phyloP scores from a whole-genome alignment of 805 yeast genomes.

The Ogataea parapolymorpha region DNA sequence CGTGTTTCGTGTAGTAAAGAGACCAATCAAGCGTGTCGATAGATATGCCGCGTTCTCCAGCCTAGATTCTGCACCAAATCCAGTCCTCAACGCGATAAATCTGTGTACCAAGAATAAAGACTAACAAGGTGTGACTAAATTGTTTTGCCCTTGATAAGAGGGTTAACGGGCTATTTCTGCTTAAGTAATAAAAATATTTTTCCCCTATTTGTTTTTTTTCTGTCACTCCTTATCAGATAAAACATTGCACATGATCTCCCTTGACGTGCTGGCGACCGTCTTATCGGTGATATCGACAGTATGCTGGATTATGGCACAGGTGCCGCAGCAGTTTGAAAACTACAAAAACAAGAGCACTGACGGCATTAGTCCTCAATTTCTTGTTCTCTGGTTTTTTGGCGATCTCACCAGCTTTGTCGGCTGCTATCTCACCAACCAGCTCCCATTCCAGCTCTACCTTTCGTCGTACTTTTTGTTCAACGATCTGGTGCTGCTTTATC shows the following conservation, averaged over 20 bases:
- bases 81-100: conserved; percentile 1
- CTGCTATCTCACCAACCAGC: conserved; percentile 70
- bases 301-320: conserved; percentile 36
- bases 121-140: conserved; percentile 11
- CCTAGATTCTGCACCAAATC: conserved; percentile 3
- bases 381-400: conserved; percentile 34
- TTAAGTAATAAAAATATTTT: neutral
- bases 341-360: conserved; percentile 30
- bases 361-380: conserved; percentile 31
- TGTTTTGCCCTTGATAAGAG: conserved; percentile 13
- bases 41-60: neutral
- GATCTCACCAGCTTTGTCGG: conserved; percentile 48
- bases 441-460: conserved; percentile 74
- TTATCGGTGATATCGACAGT: conserved; percentile 30
- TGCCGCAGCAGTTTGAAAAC: conserved; percentile 36
- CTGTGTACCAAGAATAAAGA: conserved; percentile 4
- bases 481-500: conserved; percentile 65
- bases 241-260: neutral
- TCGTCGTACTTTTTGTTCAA: conserved; percentile 72
- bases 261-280: conserved; percentile 16
- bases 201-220: neutral
- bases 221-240: conserved; percentile 1
- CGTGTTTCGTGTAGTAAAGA: neutral
- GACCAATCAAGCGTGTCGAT: neutral
- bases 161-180: conserved; percentile 1